Evolutionary conservation across 805 yeast species (phyloP), one percentile per base, ranked within the genome.

Genomic region (Pichia thaimueangensis): DNA sequence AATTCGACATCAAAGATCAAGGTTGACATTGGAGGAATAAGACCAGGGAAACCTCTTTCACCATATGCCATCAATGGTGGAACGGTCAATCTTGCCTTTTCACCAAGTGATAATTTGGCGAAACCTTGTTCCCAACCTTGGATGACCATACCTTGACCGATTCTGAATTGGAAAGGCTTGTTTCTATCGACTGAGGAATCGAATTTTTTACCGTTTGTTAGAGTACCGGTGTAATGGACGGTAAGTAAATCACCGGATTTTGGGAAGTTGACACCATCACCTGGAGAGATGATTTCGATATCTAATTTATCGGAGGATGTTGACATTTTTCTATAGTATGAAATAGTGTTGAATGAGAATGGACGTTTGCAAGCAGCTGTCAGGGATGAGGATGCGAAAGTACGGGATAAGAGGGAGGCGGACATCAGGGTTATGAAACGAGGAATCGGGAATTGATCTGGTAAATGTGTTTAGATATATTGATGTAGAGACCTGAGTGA

Each of bases 141-240:
- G 70, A 91, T 91, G 54, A 91, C 97, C 70, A 84, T 95, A 52
- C 97, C 96, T 53, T 86, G 95, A 65, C 97, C 97, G 62, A 91
- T 86, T 68, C 72, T 69, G 65, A 95, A 84, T 66, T 86, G 91
- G 81, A 91, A 91, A 53, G 97, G 96, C 66, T 83, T 79, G 60
- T 93, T 93, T 70, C 97, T 82, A 74, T 87, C 95, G 56, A 88
- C 76, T 43, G 97, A 88, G 41, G 96, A 86, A 67, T 91, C 97
- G 63, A 91, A 91, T 70, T 86, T 86, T 73, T 86, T 87, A 58
- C 97, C 97, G 67, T 86, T 85, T 67, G 86, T 95, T 61, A 91
- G 76, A 45, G 95, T 88, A 57, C 97, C 97, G 41, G 86, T 83
- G 78, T 91, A 91, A 71, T 91, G 97, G 62, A 91, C 91, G 51